Conservation (phyloP, 2,329 filamentous ascomycete species). For the Penicillium brasilianum region DNA sequence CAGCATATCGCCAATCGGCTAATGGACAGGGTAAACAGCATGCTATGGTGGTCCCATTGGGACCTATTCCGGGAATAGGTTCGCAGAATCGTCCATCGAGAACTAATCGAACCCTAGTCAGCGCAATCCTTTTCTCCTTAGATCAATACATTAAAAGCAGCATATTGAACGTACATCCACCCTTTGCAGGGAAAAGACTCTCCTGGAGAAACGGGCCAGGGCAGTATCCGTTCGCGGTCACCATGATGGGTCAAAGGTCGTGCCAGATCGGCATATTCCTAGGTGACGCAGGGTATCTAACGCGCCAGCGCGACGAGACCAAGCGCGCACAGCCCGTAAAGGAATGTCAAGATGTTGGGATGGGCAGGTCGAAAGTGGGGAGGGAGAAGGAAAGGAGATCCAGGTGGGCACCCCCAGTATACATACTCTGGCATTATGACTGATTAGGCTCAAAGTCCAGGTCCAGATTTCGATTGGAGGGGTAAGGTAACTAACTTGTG, state of each 20-base stretch:
- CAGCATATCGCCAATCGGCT: conserved; percentile 73
- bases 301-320: conserved; percentile 34
- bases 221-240: conserved; percentile 58
- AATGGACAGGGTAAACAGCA: conserved; percentile 93
- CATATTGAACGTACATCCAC: conserved; percentile 65
- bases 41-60: conserved; percentile 41
- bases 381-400: not conserved
- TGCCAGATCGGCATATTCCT: conserved; percentile 25
- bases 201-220: conserved; percentile 72
- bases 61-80: conserved; percentile 37
- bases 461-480: conserved; percentile 8
- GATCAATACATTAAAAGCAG: not conserved
- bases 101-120: conserved; percentile 48
- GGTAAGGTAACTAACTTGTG: conserved; percentile 5
- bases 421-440: conserved; percentile 15
- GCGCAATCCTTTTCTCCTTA: not conserved
- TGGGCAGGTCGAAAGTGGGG: conserved; percentile 18
- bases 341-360: conserved; percentile 13
- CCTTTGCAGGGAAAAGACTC: conserved; percentile 60
- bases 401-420: conserved; percentile 25
- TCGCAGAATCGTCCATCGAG: conserved; percentile 66
- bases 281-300: conserved; percentile 16
- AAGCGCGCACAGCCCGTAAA: conserved; percentile 29
- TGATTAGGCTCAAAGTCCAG: not conserved
- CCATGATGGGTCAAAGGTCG: conserved; percentile 29